Conservation (phyloP, 345 rosid genomes). For the Ceriops tagal region DNA sequence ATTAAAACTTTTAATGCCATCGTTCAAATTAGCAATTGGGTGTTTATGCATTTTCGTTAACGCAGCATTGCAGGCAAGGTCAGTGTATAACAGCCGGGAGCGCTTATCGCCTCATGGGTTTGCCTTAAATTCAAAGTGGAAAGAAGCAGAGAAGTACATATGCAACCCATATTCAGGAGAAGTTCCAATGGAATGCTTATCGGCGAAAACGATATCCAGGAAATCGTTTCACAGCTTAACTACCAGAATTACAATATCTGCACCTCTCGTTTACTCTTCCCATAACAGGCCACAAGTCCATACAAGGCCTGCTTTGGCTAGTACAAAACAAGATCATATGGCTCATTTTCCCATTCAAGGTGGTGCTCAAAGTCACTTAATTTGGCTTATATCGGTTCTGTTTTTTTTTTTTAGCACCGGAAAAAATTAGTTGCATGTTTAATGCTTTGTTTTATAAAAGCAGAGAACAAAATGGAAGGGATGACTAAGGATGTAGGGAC, state of each 20-base stretch:
- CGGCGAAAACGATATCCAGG: slow-evolving; percentile 70
- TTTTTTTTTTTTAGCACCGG: neutral
- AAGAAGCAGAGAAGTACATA: slow-evolving; percentile 93
- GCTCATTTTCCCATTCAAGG: slow-evolving; percentile 39
- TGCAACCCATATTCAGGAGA: slow-evolving; percentile 97
- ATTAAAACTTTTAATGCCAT: no score
- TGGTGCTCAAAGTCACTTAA: neutral
- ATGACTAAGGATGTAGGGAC: slow-evolving; percentile 75
- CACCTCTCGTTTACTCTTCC: slow-evolving; percentile 63
- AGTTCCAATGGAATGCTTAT: slow-evolving; percentile 95
- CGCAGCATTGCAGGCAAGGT: slow-evolving; percentile 83
- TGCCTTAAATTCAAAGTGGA: slow-evolving; percentile 89
- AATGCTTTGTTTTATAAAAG: neutral
- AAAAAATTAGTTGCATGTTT: no score
- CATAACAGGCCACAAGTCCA: slow-evolving; percentile 26
- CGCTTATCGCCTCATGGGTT: slow-evolving; percentile 74
- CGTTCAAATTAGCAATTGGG: no score
- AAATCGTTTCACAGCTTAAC: slow-evolving; percentile 61
- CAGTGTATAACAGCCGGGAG: slow-evolving; percentile 50
- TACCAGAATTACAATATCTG: slow-evolving; percentile 60
- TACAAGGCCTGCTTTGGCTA: slow-evolving; percentile 28
- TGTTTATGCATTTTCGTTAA: neutral
- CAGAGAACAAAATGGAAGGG: slow-evolving; percentile 53
- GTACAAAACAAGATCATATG: slow-evolving; percentile 23
- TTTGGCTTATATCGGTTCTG: neutral